These are phyloP conservation scores for Leccinum rimulosum DNA, from an alignment of 768 basidiomycete genomes.

Conservation along the genomic window DNA sequence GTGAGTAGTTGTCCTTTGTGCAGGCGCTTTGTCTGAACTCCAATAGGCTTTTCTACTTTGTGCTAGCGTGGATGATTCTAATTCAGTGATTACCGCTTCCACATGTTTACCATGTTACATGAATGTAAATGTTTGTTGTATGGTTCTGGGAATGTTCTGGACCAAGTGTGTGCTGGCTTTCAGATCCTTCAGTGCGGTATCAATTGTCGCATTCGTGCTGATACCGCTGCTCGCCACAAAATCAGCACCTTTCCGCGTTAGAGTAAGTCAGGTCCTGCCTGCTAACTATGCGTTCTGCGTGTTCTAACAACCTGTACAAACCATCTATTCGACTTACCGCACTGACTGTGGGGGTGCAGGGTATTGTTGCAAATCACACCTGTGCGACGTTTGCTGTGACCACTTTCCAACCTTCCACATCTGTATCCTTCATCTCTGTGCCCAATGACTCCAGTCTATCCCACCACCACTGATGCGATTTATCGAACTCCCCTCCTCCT, in stretches of 20 bases:
- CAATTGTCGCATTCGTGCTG: neutral
- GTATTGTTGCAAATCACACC: neutral
- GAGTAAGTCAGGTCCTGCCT: neutral
- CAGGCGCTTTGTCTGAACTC: neutral
- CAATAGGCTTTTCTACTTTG: slow-evolving; percentile 84
- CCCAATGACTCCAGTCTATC: slow-evolving; percentile 47
- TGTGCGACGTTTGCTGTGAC: slow-evolving; percentile 48
- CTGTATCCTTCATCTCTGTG: slow-evolving; percentile 40
- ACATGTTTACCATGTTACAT: slow-evolving; percentile 5
- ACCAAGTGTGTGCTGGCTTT: neutral
- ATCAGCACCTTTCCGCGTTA: neutral
- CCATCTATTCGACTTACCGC: neutral
- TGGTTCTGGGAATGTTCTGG: neutral
- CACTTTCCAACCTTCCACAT: slow-evolving; percentile 50
- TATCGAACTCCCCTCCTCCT: slow-evolving; percentile 46
- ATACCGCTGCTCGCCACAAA: neutral
- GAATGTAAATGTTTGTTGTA: slow-evolving; percentile 13
- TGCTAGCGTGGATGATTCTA: slow-evolving; percentile 95
- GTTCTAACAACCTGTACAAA: neutral
- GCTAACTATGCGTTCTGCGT: neutral
- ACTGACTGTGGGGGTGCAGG: neutral
- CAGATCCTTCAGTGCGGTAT: neutral
- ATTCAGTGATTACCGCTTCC: slow-evolving; percentile 56
- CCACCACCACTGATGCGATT: slow-evolving; percentile 81
- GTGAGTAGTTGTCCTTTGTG: slow-evolving; percentile 43